Percentiles rank a stretch among this genome's conserved stretches.
Conservation (phyloP, 306 rosid genomes). For the Trifolium pratense region DNA sequence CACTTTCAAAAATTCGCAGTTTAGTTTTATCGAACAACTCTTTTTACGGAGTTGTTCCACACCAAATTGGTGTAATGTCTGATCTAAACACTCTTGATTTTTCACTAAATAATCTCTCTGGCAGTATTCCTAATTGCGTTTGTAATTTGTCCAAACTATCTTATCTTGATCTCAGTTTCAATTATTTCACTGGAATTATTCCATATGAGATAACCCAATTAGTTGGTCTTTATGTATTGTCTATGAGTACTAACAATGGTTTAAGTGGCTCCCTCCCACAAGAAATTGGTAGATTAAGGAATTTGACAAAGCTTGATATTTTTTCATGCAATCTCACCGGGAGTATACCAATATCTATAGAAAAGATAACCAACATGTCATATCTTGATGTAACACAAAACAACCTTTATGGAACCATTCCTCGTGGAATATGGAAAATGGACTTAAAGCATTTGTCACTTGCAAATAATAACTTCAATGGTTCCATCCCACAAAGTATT, state of each 20-base stretch:
- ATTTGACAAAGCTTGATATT: neutral
- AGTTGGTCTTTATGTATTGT: neutral
- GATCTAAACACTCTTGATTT: neutral
- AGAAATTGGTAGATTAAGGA: conserved; percentile 30
- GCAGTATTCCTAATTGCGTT: neutral
- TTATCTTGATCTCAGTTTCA: neutral
- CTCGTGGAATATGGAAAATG: neutral
- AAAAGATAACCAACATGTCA: neutral
- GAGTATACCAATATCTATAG: neutral
- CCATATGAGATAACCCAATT: neutral
- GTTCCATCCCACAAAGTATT: neutral
- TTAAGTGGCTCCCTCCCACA: conserved; percentile 5
- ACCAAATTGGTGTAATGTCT: neutral
- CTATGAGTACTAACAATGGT: neutral
- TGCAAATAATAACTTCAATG: neutral
- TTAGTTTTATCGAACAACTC: neutral
- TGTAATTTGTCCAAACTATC: neutral
- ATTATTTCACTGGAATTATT: neutral
- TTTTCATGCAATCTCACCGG: neutral
- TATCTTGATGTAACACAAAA: neutral
- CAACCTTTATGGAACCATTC: conserved; percentile 4
- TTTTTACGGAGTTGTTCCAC: neutral
- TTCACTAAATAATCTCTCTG: neutral
- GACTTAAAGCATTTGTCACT: neutral
- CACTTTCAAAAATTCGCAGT: neutral